These are phyloP conservation scores for Paratinospora sagittata DNA, from an alignment of 164 flowering plant species.

Conservation along the genomic window DNA sequence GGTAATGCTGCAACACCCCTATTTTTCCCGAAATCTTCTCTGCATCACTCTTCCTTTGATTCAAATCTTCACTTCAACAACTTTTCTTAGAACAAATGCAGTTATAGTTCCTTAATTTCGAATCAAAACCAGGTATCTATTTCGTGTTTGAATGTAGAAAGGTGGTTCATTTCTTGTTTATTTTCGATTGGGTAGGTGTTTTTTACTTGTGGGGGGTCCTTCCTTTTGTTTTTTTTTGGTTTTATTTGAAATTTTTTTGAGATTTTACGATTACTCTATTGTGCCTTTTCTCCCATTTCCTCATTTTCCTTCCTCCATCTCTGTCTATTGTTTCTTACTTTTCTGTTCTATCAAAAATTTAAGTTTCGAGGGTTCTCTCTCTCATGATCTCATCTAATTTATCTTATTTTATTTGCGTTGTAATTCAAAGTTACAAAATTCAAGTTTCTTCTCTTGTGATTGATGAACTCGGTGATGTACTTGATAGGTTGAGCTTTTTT, in stretches of 20 bases:
- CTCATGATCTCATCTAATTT: too few relatives aligned
- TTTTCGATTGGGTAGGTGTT: neutral
- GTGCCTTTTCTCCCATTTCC: neutral
- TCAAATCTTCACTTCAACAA: neutral
- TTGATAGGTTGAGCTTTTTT: too few relatives aligned
- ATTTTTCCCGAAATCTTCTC: too few relatives aligned
- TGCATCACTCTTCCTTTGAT: neutral
- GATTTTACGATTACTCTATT: neutral
- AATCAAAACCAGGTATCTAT: too few relatives aligned
- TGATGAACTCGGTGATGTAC: too few relatives aligned
- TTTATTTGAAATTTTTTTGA: neutral
- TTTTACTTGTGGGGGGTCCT: neutral
- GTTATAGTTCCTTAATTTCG: neutral
- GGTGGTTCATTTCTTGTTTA: neutral
- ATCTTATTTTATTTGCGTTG: too few relatives aligned
- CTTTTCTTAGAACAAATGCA: neutral
- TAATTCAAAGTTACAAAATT: too few relatives aligned
- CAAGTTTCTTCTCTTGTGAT: too few relatives aligned
- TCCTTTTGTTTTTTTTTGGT: neutral
- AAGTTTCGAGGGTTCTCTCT: too few relatives aligned
- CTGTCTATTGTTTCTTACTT: neutral
- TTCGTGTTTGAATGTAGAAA: too few relatives aligned
- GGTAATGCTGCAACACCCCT: neutral
- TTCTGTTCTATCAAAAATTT: neutral
- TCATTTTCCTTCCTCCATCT: neutral